Base-by-base conservation (phyloP, 345 rosid species). In the Passiflora organensis region DNA sequence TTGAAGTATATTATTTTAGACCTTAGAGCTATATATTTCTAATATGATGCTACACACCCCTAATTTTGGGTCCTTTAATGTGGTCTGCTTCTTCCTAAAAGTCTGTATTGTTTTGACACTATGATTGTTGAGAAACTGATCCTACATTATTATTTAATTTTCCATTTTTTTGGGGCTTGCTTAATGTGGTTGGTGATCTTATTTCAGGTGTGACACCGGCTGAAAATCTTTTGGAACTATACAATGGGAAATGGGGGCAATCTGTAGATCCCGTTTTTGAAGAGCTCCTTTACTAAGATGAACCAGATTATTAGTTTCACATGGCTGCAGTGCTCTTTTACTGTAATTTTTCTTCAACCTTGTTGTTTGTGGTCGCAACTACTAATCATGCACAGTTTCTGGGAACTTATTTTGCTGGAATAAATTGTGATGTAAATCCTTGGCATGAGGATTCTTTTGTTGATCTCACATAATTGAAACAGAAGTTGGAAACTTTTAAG, bases 141-240 rank as follows among this genome's bases (percentile, higher is more conserved):
- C 5, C 34, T 28, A 8, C 34, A 28, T 2, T 28, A 2, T 28
- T 28, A 2, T 28, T 28, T 28, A 28, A 2, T 28, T 28, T 8
- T 28, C 34, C 8, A 3, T 2, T 28, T 28, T 28, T n/a, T 51
- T 8, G 43, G 24, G 24, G 21, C 15, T 22, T 37, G 47, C 16
- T 37, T 21, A 49, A 42, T 44, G 47, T 39, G 32, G 42, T 1
- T 46, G 48, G 32, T 36, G 13, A 41, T 28, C n/a, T 48, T 50
- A 49, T 68, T 53, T 39, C 74, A 89, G 95, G 97, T 47, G 80
- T 84, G 23, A 89, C 96, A 28, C 95, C 96, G 0, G 96, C 91
- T 1, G 96, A 89, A 77, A 72, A 82, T 56, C 96, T 86, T 21
- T 71, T 89, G 80, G 87, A 86, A 15, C n/a, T 84, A 80, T 89